phyloP scores from a whole-genome alignment of 306 rosid genomes.

The Argentina anserina region DNA sequence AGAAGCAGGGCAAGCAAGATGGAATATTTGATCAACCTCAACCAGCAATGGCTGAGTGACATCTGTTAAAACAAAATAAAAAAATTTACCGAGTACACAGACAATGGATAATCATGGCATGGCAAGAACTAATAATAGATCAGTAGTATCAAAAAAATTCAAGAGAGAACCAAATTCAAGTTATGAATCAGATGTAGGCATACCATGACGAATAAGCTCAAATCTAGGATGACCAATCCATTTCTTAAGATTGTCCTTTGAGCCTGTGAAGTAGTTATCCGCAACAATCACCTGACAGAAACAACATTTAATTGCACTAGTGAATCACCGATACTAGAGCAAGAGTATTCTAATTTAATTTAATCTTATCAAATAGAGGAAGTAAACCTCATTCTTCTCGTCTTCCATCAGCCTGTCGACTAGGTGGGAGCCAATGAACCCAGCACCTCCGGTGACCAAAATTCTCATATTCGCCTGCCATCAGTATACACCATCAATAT shows the following conservation, averaged over 20 bases:
- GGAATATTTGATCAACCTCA: constrained; percentile 96
- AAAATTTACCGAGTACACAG: background rate
- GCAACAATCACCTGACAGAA: constrained; percentile 67
- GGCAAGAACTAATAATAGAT: background rate
- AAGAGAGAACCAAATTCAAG: background rate
- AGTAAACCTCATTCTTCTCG: constrained; percentile 86
- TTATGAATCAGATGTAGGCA: background rate
- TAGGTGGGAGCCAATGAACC: constrained; percentile 95
- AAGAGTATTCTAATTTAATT: background rate
- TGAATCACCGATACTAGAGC: background rate
- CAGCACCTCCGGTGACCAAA: constrained; percentile 96
- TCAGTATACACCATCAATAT: background rate
- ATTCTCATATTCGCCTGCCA: constrained; percentile 93
- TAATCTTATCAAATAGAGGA: background rate
- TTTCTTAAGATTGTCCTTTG: constrained; percentile 82
- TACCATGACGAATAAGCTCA: constrained; percentile 97
- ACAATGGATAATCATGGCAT: background rate
- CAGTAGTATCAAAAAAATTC: background rate
- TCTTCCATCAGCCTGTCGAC: constrained; percentile 96
- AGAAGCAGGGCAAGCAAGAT: constrained; percentile 96
- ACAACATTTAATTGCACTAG: constrained; percentile 2
- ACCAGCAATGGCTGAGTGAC: constrained; percentile 79
- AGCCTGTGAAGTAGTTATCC: constrained; percentile 94
- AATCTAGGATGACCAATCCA: constrained; percentile 99
- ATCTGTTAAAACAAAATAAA: constrained; percentile 36